Conservation (phyloP, 805 yeast genomes). For the Candida railenensis region DNA sequence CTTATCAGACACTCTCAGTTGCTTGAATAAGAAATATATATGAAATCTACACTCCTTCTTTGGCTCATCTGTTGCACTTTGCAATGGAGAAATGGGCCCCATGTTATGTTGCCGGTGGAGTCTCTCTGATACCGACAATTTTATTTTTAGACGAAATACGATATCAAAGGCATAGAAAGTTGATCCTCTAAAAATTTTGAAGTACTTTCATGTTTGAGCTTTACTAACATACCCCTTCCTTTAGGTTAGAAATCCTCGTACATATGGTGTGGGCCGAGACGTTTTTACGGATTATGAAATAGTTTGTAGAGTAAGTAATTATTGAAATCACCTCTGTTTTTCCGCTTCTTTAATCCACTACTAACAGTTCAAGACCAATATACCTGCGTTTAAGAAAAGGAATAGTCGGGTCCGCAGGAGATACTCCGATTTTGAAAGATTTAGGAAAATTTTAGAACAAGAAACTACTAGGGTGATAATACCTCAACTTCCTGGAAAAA, state of each 20-base stretch:
- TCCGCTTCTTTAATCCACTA: no score
- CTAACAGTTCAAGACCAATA: slow-evolving; percentile 57
- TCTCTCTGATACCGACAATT: no score
- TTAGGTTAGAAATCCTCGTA: slow-evolving; percentile 65
- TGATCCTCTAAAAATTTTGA: no score
- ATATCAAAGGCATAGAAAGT: no score
- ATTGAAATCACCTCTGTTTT: no score
- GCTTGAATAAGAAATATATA: no score
- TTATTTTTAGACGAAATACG: no score
- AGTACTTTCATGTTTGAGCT: neutral
- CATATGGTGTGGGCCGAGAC: slow-evolving; percentile 63
- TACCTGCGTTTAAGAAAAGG: slow-evolving; percentile 77
- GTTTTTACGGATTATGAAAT: slow-evolving; percentile 93
- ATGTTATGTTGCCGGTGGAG: no score
- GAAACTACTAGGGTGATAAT: slow-evolving; percentile 80
- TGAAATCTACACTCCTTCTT: no score
- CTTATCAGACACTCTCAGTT: no score
- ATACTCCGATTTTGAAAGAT: slow-evolving; percentile 85
- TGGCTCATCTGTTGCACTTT: no score
- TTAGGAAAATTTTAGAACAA: slow-evolving; percentile 67
- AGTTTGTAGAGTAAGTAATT: slow-evolving; percentile 55
- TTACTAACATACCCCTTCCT: neutral
- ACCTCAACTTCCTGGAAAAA: slow-evolving; percentile 91
- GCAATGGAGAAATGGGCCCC: no score
- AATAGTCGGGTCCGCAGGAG: slow-evolving; percentile 74